These are phyloP conservation scores for Phragmites australis DNA, from an alignment of 176 grass and related monocot species.

Conservation along the genomic window DNA sequence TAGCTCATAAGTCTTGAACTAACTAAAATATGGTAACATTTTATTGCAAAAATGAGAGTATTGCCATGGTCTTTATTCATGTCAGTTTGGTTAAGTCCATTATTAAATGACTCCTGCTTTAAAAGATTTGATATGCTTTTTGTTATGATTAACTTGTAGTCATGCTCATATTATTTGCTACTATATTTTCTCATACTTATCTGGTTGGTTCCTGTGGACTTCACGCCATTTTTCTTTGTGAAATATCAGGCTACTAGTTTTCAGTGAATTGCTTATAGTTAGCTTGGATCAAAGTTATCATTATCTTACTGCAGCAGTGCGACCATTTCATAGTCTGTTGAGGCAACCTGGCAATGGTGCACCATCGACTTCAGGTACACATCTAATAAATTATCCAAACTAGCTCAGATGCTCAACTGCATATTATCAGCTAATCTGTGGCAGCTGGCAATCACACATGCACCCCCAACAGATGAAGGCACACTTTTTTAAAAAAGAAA, in stretches of 20 bases:
- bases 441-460: neutral
- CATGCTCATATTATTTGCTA: neutral
- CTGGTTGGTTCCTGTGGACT: slow-evolving; percentile 21
- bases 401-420: slow-evolving; percentile 9
- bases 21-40: neutral
- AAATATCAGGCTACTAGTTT: slow-evolving; percentile 1
- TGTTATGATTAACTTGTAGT: slow-evolving; percentile 6
- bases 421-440: neutral
- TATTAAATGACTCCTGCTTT: neutral
- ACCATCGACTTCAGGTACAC: slow-evolving; percentile 5
- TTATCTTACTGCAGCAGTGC: neutral
- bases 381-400: neutral
- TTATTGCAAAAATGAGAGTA: neutral
- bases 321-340: neutral
- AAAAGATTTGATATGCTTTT: neutral
- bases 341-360: neutral
- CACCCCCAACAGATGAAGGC: slow-evolving; percentile 13
- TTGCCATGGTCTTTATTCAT: neutral
- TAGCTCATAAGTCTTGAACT: slow-evolving; percentile 10
- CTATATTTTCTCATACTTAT: neutral
- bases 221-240: neutral
- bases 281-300: slow-evolving; percentile 12
- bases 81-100: slow-evolving; percentile 1
- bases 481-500: neutral
- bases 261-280: neutral